These are phyloP conservation scores for Vanrija humicola DNA, from an alignment of 1,284 basidiomycete species.

Conservation along the genomic window DNA sequence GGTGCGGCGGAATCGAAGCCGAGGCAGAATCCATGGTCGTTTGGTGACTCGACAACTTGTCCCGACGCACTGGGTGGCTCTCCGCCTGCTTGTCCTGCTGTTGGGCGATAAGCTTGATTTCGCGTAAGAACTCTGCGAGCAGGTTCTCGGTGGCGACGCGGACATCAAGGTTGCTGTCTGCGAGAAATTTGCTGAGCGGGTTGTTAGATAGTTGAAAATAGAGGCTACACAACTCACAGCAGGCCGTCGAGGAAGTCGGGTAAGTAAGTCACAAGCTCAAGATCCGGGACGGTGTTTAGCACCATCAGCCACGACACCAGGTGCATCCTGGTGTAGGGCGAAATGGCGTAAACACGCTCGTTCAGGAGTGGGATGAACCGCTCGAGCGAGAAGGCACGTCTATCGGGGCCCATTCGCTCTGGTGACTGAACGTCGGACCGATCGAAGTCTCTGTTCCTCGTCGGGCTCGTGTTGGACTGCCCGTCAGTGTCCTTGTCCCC, in stretches of 20 bases:
- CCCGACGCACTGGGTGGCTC: slow-evolving; percentile 14
- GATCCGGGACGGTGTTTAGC: slow-evolving; percentile 91
- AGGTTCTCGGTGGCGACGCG: slow-evolving; percentile 86
- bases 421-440: slow-evolving; percentile 6
- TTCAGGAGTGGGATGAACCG: slow-evolving; percentile 91
- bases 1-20: neutral
- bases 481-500: slow-evolving; percentile 2
- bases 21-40: slow-evolving; percentile 52
- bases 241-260: slow-evolving; percentile 93
- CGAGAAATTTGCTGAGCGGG: slow-evolving; percentile 75
- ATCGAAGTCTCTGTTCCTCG: slow-evolving; percentile 4
- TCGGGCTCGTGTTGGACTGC: slow-evolving; percentile 3
- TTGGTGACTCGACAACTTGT: slow-evolving; percentile 15
- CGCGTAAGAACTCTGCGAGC: slow-evolving; percentile 85
- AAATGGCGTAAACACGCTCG: slow-evolving; percentile 91
- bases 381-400: slow-evolving; percentile 79
- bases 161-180: slow-evolving; percentile 92
- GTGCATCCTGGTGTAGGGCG: slow-evolving; percentile 93
- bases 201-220: too few species aligned
- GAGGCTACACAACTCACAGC: slow-evolving; percentile 58
- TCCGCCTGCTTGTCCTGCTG: slow-evolving; percentile 56
- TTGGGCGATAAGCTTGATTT: slow-evolving; percentile 79
- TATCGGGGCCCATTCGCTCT: slow-evolving; percentile 16
- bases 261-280: slow-evolving; percentile 89
- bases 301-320: slow-evolving; percentile 96